A percentile compares a stretch with the other conserved stretches of the same genome.
These are phyloP conservation scores for Clonostachys solani DNA, from an alignment of 2,329 filamentous ascomycete genomes.

Conservation along the genomic window DNA sequence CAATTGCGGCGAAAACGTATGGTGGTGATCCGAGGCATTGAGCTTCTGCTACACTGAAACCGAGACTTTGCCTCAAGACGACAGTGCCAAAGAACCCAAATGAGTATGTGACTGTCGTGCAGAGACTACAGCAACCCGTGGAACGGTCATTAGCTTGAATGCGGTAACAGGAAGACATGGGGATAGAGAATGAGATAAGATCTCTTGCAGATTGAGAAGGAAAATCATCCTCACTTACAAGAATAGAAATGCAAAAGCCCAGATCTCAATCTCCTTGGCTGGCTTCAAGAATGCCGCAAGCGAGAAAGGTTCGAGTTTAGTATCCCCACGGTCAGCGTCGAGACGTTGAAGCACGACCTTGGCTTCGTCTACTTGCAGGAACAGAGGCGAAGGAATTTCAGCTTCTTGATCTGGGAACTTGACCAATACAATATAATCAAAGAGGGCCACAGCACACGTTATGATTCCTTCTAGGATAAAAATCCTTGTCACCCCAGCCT, in stretches of 20 bases:
- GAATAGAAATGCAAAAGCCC: constrained; percentile 7
- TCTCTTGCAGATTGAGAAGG: too few relatives aligned
- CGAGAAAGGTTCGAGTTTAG: constrained; percentile 4
- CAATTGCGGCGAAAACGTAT: too few relatives aligned
- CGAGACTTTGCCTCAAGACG: not conserved
- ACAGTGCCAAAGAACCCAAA: not conserved
- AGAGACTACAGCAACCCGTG: too few relatives aligned
- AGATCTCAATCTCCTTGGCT: constrained; percentile 6
- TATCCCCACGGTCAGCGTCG: constrained; percentile 7
- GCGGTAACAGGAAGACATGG: too few relatives aligned
- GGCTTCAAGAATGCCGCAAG: constrained; percentile 4
- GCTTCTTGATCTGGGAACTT: constrained; percentile 9
- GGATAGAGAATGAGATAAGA: too few relatives aligned
- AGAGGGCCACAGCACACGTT: constrained; percentile 25
- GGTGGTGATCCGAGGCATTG: too few relatives aligned
- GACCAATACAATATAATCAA: constrained; percentile 17
- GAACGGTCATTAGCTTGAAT: too few relatives aligned
- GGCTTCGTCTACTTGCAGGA: constrained; percentile 4
- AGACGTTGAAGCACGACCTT: constrained; percentile 6
- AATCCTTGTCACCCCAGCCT: constrained; percentile 2
- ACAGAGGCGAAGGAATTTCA: not conserved
- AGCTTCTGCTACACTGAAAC: too few relatives aligned
- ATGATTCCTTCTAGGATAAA: constrained; percentile 15
- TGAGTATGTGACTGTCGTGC: not conserved
- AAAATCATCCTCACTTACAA: not conserved